Evolutionary conservation across 352 stramenopile species (phyloP).

Genomic region (Globisporangium uncinulatum): DNA sequence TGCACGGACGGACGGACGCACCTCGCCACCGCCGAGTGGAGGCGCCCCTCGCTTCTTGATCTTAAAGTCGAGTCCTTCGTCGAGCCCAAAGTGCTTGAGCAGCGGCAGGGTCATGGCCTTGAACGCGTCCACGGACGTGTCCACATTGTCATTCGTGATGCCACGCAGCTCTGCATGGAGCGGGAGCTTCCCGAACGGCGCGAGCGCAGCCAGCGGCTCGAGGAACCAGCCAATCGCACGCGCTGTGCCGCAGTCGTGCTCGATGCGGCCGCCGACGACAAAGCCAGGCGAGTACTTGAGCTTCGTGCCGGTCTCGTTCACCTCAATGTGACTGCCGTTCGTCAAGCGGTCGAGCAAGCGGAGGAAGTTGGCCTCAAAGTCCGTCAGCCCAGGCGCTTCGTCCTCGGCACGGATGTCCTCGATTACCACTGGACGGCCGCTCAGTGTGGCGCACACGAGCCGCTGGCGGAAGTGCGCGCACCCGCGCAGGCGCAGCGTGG

Average conservation of each 20-base stretch:
- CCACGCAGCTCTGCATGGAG: constrained; percentile 92
- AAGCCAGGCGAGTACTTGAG: constrained; percentile 96
- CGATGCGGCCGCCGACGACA: constrained; percentile 91
- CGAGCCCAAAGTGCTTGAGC: constrained; percentile 95
- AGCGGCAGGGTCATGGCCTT: constrained; percentile 93
- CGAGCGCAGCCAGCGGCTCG: constrained; percentile 95
- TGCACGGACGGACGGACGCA: no score
- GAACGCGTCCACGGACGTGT: constrained; percentile 93
- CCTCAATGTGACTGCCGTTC: constrained; percentile 97
- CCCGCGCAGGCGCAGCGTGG: constrained; percentile 57
- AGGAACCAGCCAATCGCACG: constrained; percentile 97
- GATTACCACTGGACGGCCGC: constrained; percentile 90
- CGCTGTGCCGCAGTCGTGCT: constrained; percentile 93
- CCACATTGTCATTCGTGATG: constrained; percentile 93
- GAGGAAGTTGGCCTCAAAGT: constrained; percentile 97
- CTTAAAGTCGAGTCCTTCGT: constrained; percentile 81
- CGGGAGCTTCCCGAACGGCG: constrained; percentile 96
- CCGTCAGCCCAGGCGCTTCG: constrained; percentile 91
- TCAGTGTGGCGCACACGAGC: constrained; percentile 91
- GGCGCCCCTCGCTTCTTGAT: constrained; percentile 91
- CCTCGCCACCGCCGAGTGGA: constrained; percentile 70
- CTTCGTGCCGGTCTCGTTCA: constrained; percentile 98
- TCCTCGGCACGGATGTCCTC: constrained; percentile 94
- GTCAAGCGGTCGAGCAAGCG: constrained; percentile 96
- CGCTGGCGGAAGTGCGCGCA: constrained; percentile 94